A percentile compares a stretch with the other conserved stretches of the same genome.
phyloP scores from a whole-genome alignment of 257 asterid species.

The Scutellaria baicalensis region DNA sequence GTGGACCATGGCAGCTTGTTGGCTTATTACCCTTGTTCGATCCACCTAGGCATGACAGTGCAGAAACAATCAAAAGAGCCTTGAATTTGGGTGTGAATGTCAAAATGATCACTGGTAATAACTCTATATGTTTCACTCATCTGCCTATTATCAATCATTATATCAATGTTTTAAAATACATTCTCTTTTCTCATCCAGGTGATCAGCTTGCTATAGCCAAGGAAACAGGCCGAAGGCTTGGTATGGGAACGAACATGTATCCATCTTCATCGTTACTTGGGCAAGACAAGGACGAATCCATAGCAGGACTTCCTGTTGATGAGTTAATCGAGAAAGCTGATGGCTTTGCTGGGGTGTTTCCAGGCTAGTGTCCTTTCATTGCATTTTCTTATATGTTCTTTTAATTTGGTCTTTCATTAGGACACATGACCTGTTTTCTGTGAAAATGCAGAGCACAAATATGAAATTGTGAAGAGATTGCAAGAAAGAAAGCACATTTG shows the following conservation, averaged over 20 bases:
- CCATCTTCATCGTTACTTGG: slow-evolving; percentile 53
- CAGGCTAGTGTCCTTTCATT: slow-evolving; percentile 39
- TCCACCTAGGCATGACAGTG: slow-evolving; percentile 98
- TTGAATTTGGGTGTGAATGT: slow-evolving; percentile 91
- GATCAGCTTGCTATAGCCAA: slow-evolving; percentile 68
- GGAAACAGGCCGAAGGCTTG: slow-evolving; percentile 60
- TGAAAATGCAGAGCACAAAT: slow-evolving; percentile 71
- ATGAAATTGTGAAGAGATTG: slow-evolving; percentile 86
- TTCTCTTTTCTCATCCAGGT: slow-evolving; percentile 28
- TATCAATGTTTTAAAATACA: neutral
- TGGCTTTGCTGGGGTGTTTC: slow-evolving; percentile 97
- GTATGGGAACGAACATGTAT: slow-evolving; percentile 60
- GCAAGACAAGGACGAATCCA: slow-evolving; percentile 60
- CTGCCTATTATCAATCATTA: neutral
- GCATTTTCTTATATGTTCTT: neutral
- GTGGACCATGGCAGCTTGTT: slow-evolving; percentile 87
- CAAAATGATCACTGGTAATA: slow-evolving; percentile 87
- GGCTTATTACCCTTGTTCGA: slow-evolving; percentile 83
- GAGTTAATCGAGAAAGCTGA: slow-evolving; percentile 93
- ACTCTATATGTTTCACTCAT: neutral
- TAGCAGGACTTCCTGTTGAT: slow-evolving; percentile 82
- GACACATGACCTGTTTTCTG: too few relatives aligned
- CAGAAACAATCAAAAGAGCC: slow-evolving; percentile 88
- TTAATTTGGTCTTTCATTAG: too few relatives aligned
- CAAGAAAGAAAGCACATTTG: slow-evolving; percentile 90